phyloP scores from a whole-genome alignment of 331 rosid genomes.

The Malus hybrid region DNA sequence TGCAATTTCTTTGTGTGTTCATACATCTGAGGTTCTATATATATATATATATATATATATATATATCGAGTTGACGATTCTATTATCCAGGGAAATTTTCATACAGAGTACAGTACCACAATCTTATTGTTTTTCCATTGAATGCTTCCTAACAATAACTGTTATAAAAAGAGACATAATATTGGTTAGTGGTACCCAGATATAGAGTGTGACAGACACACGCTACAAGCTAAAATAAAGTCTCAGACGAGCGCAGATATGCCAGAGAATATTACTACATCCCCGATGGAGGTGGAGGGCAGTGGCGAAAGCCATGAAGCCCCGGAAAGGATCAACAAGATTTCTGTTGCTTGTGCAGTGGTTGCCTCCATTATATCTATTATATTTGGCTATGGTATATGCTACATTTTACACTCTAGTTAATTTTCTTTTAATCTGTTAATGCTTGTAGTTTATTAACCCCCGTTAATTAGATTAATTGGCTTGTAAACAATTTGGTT shows the following conservation, averaged over 20 bases:
- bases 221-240: neutral
- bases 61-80: neutral
- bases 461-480: neutral
- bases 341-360: slow-evolving; percentile 50
- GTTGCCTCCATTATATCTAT: slow-evolving; percentile 69
- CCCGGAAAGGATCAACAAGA: slow-evolving; percentile 30
- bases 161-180: neutral
- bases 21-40: neutral
- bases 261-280: neutral
- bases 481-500: neutral
- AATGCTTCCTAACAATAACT: neutral
- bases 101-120: neutral
- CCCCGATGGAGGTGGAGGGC: slow-evolving; percentile 11
- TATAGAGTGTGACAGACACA: neutral
- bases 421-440: neutral
- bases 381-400: slow-evolving; percentile 84
- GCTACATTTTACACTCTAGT: neutral
- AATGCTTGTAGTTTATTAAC: neutral
- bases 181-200: neutral
- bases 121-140: neutral
- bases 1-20: neutral
- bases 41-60: too few species aligned
- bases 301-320: neutral
- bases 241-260: neutral
- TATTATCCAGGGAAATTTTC: neutral